A percentile compares a stretch with the other conserved stretches of the same genome.
These are phyloP conservation scores for Sugiyamaella americana DNA, from an alignment of 805 yeast species.

Conservation along the genomic window DNA sequence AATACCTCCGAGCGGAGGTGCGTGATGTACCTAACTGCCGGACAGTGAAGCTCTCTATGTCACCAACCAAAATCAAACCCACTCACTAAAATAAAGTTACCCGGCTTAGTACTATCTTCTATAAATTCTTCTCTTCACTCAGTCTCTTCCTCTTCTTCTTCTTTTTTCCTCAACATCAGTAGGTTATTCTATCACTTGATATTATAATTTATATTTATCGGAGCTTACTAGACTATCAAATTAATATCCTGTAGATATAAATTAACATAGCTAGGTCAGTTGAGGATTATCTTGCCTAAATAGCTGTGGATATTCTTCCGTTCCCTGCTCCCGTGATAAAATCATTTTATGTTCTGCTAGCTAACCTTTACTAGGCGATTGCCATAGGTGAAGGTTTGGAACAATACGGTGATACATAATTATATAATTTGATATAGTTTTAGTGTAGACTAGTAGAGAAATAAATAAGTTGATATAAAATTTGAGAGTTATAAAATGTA, in stretches of 20 bases:
- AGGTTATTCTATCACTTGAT: conserved; percentile 28
- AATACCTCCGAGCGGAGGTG: no score
- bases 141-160: not conserved
- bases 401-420: conserved; percentile 30
- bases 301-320: conserved; percentile 32
- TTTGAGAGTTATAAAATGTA: no score
- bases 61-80: no score
- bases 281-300: conserved; percentile 25
- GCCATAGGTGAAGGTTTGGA: conserved; percentile 20
- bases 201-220: conserved; percentile 20
- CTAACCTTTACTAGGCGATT: conserved; percentile 9
- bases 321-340: conserved; percentile 36
- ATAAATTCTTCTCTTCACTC: not conserved
- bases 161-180: conserved; percentile 23
- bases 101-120: no score
- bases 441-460: not conserved
- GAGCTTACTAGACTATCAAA: conserved; percentile 19
- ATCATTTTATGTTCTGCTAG: conserved; percentile 27
- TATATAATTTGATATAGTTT: conserved; percentile 2
- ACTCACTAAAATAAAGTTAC: not conserved
- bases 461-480: no score
- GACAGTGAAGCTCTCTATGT: no score
- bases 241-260: conserved; percentile 20
- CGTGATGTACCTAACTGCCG: no score
- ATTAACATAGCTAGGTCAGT: conserved; percentile 18